These are phyloP conservation scores for Metschnikowia continentalis DNA, from an alignment of 805 yeast species.

Conservation along the genomic window DNA sequence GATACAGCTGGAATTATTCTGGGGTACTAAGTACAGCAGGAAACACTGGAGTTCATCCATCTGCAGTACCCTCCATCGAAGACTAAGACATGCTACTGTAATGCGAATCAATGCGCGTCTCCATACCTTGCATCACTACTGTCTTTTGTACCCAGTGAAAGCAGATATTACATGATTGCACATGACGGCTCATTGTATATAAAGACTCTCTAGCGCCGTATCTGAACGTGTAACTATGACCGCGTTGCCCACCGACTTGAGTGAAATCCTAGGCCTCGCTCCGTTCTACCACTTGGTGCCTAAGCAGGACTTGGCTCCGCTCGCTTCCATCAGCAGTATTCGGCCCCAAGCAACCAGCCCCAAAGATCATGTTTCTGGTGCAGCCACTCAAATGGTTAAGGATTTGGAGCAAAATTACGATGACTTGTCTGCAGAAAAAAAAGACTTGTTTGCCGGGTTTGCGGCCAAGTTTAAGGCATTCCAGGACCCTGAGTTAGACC, in stretches of 20 bases:
- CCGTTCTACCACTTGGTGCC: slow-evolving; percentile 17
- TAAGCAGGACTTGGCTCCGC: slow-evolving; percentile 16
- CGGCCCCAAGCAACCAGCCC: slow-evolving; percentile 8
- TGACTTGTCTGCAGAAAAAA: slow-evolving; percentile 11
- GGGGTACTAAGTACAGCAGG: no score
- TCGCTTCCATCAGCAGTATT: slow-evolving; percentile 12
- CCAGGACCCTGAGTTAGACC: slow-evolving; percentile 26
- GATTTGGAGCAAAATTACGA: slow-evolving; percentile 7
- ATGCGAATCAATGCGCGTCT: not conserved
- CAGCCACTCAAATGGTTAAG: slow-evolving; percentile 1
- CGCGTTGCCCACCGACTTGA: slow-evolving; percentile 6
- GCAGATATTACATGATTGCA: not conserved
- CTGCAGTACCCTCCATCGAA: not conserved
- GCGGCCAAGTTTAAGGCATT: slow-evolving; percentile 20
- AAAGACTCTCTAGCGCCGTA: not conserved
- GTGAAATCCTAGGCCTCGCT: slow-evolving; percentile 13
- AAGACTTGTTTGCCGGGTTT: slow-evolving; percentile 12
- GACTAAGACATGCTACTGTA: no score
- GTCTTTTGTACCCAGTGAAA: slow-evolving; percentile 1
- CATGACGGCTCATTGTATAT: not conserved
- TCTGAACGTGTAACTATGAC: not conserved
- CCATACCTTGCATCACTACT: not conserved
- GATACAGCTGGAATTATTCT: no score
- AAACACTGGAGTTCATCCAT: no score
- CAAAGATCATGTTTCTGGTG: slow-evolving; percentile 5